Evolutionary conservation across 129 eudicot species (phyloP).

Genomic region (Tagetes patula): DNA sequence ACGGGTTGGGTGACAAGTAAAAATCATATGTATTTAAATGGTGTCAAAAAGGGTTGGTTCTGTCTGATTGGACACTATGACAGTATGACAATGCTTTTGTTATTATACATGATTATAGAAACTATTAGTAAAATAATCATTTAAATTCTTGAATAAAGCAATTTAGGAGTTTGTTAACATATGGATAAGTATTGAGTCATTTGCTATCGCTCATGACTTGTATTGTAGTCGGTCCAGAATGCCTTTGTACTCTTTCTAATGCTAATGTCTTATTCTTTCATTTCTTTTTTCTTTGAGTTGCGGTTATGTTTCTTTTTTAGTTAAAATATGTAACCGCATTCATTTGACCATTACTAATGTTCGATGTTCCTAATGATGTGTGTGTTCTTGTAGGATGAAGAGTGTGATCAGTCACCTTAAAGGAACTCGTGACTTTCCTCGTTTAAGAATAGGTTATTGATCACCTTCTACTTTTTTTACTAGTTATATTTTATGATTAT

Average conservation of each 20-base stretch:
- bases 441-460: conserved; percentile 73
- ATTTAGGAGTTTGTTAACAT: neutral
- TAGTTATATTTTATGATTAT: neutral
- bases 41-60: neutral
- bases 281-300: too few species aligned
- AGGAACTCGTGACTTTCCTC: conserved; percentile 91
- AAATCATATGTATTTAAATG: neutral
- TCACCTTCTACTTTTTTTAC: neutral
- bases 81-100: too few species aligned
- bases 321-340: neutral
- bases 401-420: conserved; percentile 82
- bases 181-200: neutral
- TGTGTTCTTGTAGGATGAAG: conserved; percentile 68
- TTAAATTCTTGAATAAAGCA: neutral
- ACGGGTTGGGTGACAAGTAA: neutral
- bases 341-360: neutral
- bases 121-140: neutral
- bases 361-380: conserved; percentile 6
- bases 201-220: too few species aligned
- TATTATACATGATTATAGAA: neutral
- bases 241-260: too few species aligned
- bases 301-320: neutral
- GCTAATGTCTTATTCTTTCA: too few species aligned
- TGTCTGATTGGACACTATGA: neutral
- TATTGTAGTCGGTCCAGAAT: too few species aligned